Evolutionary conservation across 495 filamentous ascomycete species (phyloP), one percentile per base, ranked within the genome.

Genomic region (Penicillium dipodomyicola): DNA sequence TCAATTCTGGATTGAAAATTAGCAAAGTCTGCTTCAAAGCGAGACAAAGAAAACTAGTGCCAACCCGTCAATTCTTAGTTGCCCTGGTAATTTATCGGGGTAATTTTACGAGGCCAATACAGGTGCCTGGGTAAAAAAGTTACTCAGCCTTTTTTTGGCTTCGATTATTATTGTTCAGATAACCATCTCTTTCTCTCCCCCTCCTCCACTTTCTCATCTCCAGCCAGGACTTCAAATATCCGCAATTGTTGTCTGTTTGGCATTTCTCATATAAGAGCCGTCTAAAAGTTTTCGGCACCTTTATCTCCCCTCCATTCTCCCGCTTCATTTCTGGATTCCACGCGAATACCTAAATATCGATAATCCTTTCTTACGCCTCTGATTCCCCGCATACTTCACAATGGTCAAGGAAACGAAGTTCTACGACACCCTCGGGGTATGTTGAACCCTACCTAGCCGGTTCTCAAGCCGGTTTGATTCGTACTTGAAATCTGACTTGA

Each of bases 401-500:
- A 96, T 96, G 92, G 91, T 91, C 62, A 92, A 91, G 69, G 92
- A 96, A 62, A 90, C 89, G 20, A 91, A 90, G 72, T 81, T 85
- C 63, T 96, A 96, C 76, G 92, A 96, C 57, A 70, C 80, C 56
- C 82, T 96, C 43, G 92, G 92, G 74, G 92, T 94, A 84, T 65
- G 88, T 78, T 61, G 9, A 42, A 45, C 15, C 14, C 37, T 17
- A 32, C n/a, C 25, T 30, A 32, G 0, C 19, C 59, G 37, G n/a
- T 33, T 27, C 12, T 52, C 20, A 7, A 22, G 12, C 10, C 45
- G 15, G 27, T 42, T 33, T 20, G 7, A 22, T 48, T 42, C n/a
- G 49, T 55, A 46, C 37, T 63, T 35, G 22, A 25, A 62, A 54
- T 58, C 59, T 74, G 32, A 69, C 68, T 17, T 7, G n/a, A 33